A percentile compares a stretch with the other conserved stretches of the same genome.
These are phyloP conservation scores for Phycomyces nitens DNA, from an alignment of 192 early-diverging fungal genomes.

Conservation along the genomic window DNA sequence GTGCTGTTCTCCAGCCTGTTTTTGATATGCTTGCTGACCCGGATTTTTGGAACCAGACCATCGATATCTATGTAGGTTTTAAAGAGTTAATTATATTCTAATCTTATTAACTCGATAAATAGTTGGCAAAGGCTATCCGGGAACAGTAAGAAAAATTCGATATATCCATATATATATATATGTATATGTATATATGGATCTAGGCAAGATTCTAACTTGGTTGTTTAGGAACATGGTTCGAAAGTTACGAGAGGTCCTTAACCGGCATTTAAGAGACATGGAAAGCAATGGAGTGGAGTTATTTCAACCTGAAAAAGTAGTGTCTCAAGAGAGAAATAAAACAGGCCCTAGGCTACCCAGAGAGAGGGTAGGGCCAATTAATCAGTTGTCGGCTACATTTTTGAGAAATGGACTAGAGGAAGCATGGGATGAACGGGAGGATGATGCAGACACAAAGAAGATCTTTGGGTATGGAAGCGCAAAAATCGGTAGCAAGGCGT, in stretches of 20 bases:
- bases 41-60: constrained; percentile 82
- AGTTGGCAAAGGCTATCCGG: constrained; percentile 46
- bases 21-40: constrained; percentile 72
- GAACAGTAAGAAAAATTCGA: constrained; percentile 45
- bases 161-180: constrained; percentile 9
- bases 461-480: constrained; percentile 16
- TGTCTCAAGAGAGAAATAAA: neutral
- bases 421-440: constrained; percentile 10
- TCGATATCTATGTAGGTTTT: constrained; percentile 61
- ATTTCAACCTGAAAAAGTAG: neutral
- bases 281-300: constrained; percentile 18
- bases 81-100: constrained; percentile 32
- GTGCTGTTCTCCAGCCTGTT: constrained; percentile 65
- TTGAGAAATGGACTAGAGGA: neutral
- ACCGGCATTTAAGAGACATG: constrained; percentile 56
- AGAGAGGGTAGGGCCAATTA: constrained; percentile 10
- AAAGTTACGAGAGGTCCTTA: constrained; percentile 63
- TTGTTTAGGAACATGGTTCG: constrained; percentile 61
- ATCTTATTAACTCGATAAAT: neutral
- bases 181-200: neutral
- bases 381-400: constrained; percentile 22
- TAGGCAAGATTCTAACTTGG: neutral
- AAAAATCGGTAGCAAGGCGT: constrained; percentile 39
- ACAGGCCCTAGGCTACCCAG: neutral
- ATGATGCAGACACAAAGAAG: constrained; percentile 7